These are phyloP conservation scores for Cystobasidium slooffiae DNA, from an alignment of 1,284 basidiomycete species.

Conservation along the genomic window DNA sequence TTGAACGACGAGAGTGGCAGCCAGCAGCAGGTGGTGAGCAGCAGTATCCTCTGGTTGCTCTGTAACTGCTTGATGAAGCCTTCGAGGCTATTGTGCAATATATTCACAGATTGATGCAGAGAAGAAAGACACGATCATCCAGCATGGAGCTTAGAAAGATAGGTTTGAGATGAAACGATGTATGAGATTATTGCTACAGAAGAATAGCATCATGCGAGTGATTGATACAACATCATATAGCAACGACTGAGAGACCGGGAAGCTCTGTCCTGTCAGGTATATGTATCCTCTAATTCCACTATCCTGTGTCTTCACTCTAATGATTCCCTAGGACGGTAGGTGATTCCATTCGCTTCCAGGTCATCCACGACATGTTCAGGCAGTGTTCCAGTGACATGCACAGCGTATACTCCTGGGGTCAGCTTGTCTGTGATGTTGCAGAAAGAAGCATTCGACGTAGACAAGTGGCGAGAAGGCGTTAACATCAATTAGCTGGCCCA, in stretches of 20 bases:
- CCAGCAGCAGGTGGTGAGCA: not conserved
- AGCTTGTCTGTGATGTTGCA: slow-evolving; percentile 49
- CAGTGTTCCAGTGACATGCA: slow-evolving; percentile 45
- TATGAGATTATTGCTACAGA: no score
- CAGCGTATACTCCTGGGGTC: slow-evolving; percentile 51
- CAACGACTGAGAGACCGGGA: not conserved
- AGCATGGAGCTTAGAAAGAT: not conserved
- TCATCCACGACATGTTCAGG: slow-evolving; percentile 50
- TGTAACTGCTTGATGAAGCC: not conserved
- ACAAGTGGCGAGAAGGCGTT: not conserved
- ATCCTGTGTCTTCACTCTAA: slow-evolving; percentile 40
- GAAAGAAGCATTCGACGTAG: not conserved
- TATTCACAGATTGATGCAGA: not conserved
- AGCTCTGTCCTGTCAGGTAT: not conserved
- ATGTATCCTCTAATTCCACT: no score
- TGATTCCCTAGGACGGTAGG: slow-evolving; percentile 48
- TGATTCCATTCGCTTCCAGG: slow-evolving; percentile 50
- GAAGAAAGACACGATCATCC: slow-evolving; percentile 6
- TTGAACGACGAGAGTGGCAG: slow-evolving; percentile 7
- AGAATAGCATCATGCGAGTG: not conserved
- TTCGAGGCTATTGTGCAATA: not conserved
- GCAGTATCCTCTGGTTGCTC: not conserved
- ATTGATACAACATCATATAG: slow-evolving; percentile 36
- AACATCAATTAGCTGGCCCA: not conserved
- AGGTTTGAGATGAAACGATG: no score